A percentile compares a stretch with the other conserved stretches of the same genome.
phyloP scores from a whole-genome alignment of 225 moss, liverwort and hornwort genomes.

The Rhytidiadelphus loreus region DNA sequence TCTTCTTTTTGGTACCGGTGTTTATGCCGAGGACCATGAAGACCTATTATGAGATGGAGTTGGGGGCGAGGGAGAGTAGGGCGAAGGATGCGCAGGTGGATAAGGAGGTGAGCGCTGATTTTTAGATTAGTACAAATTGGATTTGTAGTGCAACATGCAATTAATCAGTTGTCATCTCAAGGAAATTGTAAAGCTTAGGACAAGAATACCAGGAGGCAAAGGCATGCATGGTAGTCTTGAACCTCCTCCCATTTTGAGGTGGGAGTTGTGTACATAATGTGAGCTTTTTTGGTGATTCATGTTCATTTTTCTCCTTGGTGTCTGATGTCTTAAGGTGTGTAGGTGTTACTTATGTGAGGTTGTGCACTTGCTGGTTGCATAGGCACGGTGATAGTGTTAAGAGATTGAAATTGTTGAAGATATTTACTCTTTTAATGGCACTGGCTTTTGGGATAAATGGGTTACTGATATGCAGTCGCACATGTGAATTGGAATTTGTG shows the following conservation, averaged over 20 bases:
- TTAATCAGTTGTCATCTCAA: not conserved
- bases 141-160: not conserved
- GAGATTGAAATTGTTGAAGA: not conserved
- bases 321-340: not conserved
- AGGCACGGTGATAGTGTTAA: not conserved
- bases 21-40: constrained; percentile 29
- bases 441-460: not conserved
- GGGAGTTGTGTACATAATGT: not conserved
- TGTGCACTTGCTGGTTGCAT: not conserved
- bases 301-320: not conserved
- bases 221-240: not conserved
- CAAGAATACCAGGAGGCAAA: not conserved
- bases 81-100: not conserved
- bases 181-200: not conserved
- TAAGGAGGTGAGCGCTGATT: constrained; percentile 4
- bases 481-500: not conserved
- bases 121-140: not conserved
- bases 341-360: too few species aligned
- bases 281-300: not conserved
- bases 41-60: constrained; percentile 21
- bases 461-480: not conserved
- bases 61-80: not conserved
- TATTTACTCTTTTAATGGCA: not conserved
- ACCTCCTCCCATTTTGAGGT: not conserved
- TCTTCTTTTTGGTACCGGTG: constrained; percentile 31